Percentiles rank a stretch among this genome's conserved stretches.
phyloP scores from a whole-genome alignment of 2,329 filamentous ascomycete genomes.

The Talaromyces piceae region DNA sequence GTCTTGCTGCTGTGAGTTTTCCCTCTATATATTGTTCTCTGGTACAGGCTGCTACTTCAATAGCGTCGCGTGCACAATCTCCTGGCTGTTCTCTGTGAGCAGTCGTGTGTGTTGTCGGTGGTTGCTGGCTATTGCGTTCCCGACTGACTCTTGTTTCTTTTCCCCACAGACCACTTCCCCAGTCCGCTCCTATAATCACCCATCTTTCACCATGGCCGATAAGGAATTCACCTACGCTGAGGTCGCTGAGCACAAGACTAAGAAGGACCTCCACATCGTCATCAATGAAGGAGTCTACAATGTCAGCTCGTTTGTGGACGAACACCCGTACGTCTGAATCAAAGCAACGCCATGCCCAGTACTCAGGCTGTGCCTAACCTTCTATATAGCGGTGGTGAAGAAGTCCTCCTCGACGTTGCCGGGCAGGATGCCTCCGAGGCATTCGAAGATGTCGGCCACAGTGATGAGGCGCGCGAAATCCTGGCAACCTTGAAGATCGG shows the following conservation, averaged over 20 bases:
- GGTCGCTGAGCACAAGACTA: slow-evolving; percentile 76
- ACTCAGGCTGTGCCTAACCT: not conserved
- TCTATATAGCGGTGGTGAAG: slow-evolving; percentile 76
- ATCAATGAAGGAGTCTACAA: slow-evolving; percentile 98
- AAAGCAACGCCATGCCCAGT: not conserved
- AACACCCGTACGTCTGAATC: slow-evolving; percentile 68
- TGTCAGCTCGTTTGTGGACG: slow-evolving; percentile 79
- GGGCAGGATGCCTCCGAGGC: slow-evolving; percentile 96
- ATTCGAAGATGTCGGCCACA: slow-evolving; percentile 98
- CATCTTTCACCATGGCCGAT: slow-evolving; percentile 43
- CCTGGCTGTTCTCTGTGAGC: not conserved
- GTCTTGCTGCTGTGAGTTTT: not conserved
- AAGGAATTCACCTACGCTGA: slow-evolving; percentile 68
- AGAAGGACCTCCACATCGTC: slow-evolving; percentile 86
- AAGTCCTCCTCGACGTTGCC: slow-evolving; percentile 91
- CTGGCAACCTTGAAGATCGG: slow-evolving; percentile 70
- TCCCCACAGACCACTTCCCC: not conserved
- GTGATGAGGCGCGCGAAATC: slow-evolving; percentile 94
- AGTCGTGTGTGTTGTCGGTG: not conserved
- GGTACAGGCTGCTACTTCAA: not conserved
- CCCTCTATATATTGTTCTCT: not conserved
- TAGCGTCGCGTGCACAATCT: too few relatives aligned
- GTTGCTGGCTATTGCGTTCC: not conserved
- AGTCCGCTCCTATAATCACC: not conserved
- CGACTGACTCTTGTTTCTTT: not conserved